Evolutionary conservation across 164 flowering plant genomes (phyloP), one percentile per base, ranked within the genome.

Genomic region (Pachysandra terminalis): DNA sequence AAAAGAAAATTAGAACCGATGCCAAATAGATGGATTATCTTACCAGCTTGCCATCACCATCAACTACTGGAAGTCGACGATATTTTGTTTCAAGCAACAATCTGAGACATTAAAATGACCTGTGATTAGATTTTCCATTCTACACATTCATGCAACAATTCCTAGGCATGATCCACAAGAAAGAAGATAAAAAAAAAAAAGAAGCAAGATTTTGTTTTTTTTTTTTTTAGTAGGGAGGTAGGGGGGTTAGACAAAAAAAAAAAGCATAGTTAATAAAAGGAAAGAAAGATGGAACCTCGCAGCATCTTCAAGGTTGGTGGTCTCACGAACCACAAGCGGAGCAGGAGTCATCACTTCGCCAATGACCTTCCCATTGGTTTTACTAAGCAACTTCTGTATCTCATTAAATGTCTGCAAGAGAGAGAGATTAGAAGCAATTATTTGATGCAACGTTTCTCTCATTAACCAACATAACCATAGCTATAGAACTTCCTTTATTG

Each of bases 341-440:
- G 93, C 93, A 49, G 90, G 89, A 24, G 97, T 94, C 98, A 91
- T 91, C 75, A 94, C 71, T 72, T 90, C 98, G 64, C 87, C 89
- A 21, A 94, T 80, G 48, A 89, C 73, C 76, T 86, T 78, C 45
- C 98, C 97, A 51, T 91, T 86, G 69, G 93, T 90, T 82, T 94
- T 91, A 63, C 88, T 83, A 14, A 91, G 93, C 81, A 87, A 72
- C 57, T 81, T 94, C 80, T 94, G 98, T 24, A 94, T 75, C 78
- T 88, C 90, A 49, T 91, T 90, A 75, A 91, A 91, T 35, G 96
- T 90, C 98, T 94, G 87, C 83, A n/a, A n/a, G n/a, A n/a, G n/a
- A n/a, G n/a, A n/a, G n/a, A n/a, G n/a, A n/a, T n/a, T n/a, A n/a
- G n/a, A n/a, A n/a, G n/a, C n/a, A n/a, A n/a, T n/a, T n/a, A n/a